Evolutionary conservation across 176 grass and related monocot species (phyloP).

Genomic region (Aegilops speltoides): DNA sequence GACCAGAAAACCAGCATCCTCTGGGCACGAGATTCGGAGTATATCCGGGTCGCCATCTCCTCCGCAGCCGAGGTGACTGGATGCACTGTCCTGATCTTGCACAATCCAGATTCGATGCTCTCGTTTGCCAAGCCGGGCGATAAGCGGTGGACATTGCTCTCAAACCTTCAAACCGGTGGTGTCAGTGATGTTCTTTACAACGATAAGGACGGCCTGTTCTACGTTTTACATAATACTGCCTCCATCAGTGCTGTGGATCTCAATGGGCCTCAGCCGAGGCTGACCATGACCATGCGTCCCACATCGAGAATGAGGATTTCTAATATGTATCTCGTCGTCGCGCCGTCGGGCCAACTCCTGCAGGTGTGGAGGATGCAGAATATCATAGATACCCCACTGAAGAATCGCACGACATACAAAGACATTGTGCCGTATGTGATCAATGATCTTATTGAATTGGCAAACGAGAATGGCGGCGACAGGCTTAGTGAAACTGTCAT

Average conservation of each 20-base stretch:
- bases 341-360: no score
- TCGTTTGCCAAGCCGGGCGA: neutral
- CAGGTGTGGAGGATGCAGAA: no score
- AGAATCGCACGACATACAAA: no score
- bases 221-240: neutral
- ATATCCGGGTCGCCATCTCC: neutral
- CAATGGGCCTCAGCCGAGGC: neutral
- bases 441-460: no score
- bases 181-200: neutral
- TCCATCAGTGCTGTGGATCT: neutral
- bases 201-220: neutral
- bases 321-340: no score
- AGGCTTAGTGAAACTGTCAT: no score
- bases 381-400: no score
- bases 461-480: no score
- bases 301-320: no score
- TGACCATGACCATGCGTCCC: neutral
- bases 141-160: neutral
- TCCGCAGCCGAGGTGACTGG: neutral
- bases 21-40: neutral
- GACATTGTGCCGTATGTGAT: no score
- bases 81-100: neutral
- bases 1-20: neutral
- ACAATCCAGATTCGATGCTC: fast-evolving
- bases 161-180: neutral